These are phyloP conservation scores for Dalechampia spathulata DNA, from an alignment of 441 rosid genomes.

Conservation along the genomic window DNA sequence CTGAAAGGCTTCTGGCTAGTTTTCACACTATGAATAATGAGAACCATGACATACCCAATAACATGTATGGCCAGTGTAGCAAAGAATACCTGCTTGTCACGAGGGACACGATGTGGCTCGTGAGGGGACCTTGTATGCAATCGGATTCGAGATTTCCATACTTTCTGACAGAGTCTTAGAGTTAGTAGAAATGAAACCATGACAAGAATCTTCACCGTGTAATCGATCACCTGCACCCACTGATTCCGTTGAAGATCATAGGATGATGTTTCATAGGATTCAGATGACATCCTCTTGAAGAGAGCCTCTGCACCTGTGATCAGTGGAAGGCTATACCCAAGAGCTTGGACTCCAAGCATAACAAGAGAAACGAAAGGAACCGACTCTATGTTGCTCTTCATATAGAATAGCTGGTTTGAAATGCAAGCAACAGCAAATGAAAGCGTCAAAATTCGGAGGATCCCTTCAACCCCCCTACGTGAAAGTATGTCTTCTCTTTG, in stretches of 20 bases:
- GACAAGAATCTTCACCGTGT: slow-evolving; percentile 68
- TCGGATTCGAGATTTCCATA: slow-evolving; percentile 66
- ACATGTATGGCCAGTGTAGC: slow-evolving; percentile 36
- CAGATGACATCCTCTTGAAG: slow-evolving; percentile 43
- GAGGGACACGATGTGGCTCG: slow-evolving; percentile 49
- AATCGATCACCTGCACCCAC: slow-evolving; percentile 63
- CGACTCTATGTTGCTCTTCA: slow-evolving; percentile 34
- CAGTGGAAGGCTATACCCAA: slow-evolving; percentile 67
- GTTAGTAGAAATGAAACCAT: slow-evolving; percentile 56
- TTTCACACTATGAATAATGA: slow-evolving; percentile 41
- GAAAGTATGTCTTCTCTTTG: slow-evolving; percentile 80
- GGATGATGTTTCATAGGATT: slow-evolving; percentile 35
- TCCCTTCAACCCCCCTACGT: slow-evolving; percentile 65
- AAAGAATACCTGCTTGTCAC: slow-evolving; percentile 48
- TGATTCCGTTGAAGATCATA: slow-evolving; percentile 53
- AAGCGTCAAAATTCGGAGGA: slow-evolving; percentile 55
- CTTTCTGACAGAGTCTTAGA: slow-evolving; percentile 70
- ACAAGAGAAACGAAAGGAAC: slow-evolving; percentile 65
- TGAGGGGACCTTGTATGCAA: slow-evolving; percentile 36
- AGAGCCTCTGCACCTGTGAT: slow-evolving; percentile 81
- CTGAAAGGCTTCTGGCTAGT: slow-evolving; percentile 24
- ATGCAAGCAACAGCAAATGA: slow-evolving; percentile 66
- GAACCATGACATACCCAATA: slow-evolving; percentile 45
- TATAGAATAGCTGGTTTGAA: slow-evolving; percentile 50
- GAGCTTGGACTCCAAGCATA: slow-evolving; percentile 74